These are phyloP conservation scores for Ogataea pilisensis DNA, from an alignment of 805 yeast genomes.

Conservation along the genomic window DNA sequence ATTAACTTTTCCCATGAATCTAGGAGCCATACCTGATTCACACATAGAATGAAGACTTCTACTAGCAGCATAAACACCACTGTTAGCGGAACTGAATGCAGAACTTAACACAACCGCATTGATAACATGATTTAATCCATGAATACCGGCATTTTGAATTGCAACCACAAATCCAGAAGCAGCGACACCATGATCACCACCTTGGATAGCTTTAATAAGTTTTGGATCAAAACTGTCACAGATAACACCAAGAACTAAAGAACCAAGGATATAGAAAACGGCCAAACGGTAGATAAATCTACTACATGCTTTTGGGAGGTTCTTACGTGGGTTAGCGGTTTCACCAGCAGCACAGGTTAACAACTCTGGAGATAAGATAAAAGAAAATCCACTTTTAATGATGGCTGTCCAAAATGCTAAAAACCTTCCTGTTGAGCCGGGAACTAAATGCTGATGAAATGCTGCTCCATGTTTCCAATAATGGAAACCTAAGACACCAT, in stretches of 20 bases:
- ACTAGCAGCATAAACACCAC: not conserved
- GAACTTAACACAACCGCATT: conserved; percentile 38
- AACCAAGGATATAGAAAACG: conserved; percentile 10
- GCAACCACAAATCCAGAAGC: conserved; percentile 41
- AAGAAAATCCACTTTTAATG: conserved; percentile 6
- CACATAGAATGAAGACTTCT: conserved; percentile 1
- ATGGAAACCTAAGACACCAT: conserved; percentile 46
- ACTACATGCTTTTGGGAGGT: conserved; percentile 10
- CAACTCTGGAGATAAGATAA: conserved; percentile 32
- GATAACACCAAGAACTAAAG: conserved; percentile 41
- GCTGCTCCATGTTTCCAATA: conserved; percentile 29
- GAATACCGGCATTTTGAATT: conserved; percentile 31
- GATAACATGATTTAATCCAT: conserved; percentile 33
- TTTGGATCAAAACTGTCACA: conserved; percentile 32
- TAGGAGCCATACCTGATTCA: conserved; percentile 1
- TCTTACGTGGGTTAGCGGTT: conserved; percentile 5
- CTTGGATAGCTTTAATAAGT: not conserved
- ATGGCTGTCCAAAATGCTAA: conserved; percentile 14
- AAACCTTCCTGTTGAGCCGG: conserved; percentile 49
- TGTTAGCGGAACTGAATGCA: conserved; percentile 24
- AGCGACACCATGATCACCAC: conserved; percentile 16
- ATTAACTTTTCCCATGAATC: conserved; percentile 18
- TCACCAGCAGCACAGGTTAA: conserved; percentile 12
- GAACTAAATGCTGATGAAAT: conserved; percentile 42
- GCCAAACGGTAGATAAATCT: conserved; percentile 11